Percentiles rank a stretch among this genome's conserved stretches.
Conservation (phyloP, 495 filamentous ascomycete genomes). For the Hypoxylon perforatum region DNA sequence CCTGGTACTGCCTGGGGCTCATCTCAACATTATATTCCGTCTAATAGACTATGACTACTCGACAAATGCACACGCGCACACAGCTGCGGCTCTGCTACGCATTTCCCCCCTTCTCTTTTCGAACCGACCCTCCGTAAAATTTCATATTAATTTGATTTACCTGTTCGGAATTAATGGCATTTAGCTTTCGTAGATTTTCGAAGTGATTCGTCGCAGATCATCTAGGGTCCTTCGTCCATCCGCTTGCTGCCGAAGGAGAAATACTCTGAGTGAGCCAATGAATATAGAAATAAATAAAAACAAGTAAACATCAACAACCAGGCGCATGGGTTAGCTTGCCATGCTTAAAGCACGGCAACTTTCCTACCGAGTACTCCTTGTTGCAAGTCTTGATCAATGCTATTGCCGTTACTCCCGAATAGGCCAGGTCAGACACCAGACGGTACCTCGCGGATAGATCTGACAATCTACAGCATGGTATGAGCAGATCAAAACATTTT, state of each 20-base stretch:
- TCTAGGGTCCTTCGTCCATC: not conserved
- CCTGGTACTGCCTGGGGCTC: conserved; percentile 31
- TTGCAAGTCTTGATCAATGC: conserved; percentile 43
- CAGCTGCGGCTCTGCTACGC: conserved; percentile 18
- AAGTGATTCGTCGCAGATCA: not conserved
- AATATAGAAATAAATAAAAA: conserved; percentile 24
- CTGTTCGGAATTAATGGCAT: conserved; percentile 10
- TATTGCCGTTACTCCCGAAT: conserved; percentile 34
- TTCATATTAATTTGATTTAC: conserved; percentile 18
- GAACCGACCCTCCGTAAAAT: conserved; percentile 3
- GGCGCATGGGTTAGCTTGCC: conserved; percentile 13
- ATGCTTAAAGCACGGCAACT: conserved; percentile 43
- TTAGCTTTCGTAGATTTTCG: conserved; percentile 12
- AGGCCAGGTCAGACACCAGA: conserved; percentile 23
- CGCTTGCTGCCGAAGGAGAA: not conserved
- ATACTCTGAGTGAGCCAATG: not conserved
- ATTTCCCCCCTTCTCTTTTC: conserved; percentile 8
- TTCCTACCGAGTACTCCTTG: conserved; percentile 44
- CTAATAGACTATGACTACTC: conserved; percentile 22
- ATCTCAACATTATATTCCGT: conserved; percentile 28
- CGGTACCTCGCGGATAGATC: conserved; percentile 33
- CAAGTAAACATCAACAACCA: conserved; percentile 34
- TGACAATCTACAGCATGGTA: conserved; percentile 43
- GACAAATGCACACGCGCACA: conserved; percentile 1
- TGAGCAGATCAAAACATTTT: conserved; percentile 44